Evolutionary conservation across 441 rosid genomes (phyloP), one percentile per base, ranked within the genome.

Genomic region (Corymbia calophylla): DNA sequence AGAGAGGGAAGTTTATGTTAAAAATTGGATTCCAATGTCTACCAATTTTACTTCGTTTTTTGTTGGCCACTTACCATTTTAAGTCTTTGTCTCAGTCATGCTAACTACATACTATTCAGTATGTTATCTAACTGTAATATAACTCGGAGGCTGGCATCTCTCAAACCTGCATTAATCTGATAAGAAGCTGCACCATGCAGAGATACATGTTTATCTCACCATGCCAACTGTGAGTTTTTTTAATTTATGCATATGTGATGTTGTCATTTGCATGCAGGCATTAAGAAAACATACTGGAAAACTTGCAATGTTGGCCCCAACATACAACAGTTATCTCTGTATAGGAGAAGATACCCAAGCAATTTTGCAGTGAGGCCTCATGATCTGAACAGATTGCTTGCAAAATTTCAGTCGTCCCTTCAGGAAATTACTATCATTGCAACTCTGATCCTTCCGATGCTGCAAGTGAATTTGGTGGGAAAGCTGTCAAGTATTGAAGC

Each of bases 341-440:
- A 98, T 90, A 95, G 95, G 92, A 91, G 92, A 90, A 94, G 92
- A 90, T 96, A 95, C 90, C 96, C 95, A 0, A 95, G 98, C 92
- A 92, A 90, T 92, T 91, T 98, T 73, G 96, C 93, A 35, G 98
- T 95, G 89, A 96, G 96, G 91, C 99, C 99, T 89, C 95, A 93
- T 48, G 98, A 94, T 91, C 93, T 98, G 88, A 97, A 92, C 93
- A 95, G 95, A 93, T 90, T 95, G 94, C 98, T 96, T 47, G 95
- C 93, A 55, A 97, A 96, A 92, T 25, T 58, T 91, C 99, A 98
- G 90, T 96, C 99, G 90, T 95, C 99, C 87, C 99, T 96, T 92
- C 98, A 95, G 91, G 99, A 98, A 94, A 97, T 96, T 53, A 96
- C 98, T 88, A 89, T 98, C 66, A 95, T 96, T 92, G 97, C 99